Base-by-base conservation (phyloP, 805 yeast species). In the Candida wancherniae region DNA sequence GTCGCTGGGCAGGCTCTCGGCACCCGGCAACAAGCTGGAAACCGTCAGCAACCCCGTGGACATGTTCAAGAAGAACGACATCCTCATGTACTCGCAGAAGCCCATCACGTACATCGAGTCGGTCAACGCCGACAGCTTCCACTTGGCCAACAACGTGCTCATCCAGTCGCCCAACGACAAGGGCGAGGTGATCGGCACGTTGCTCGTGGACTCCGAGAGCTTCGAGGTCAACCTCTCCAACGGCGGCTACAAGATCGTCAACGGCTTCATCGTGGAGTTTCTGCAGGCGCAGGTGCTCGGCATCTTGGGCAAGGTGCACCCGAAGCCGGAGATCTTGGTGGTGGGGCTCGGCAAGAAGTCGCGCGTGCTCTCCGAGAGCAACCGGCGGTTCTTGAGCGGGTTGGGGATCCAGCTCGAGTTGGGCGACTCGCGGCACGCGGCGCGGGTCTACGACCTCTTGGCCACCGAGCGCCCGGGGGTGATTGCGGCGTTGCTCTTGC, bases 401-500 rank as follows among this genome's bases (percentile, higher is more conserved):
- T 55, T 80, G 36, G 94, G 94, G 0, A 73, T 83, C n/a, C 80
- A 77, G 47, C 50, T 77, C 12, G 92, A 84, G 45, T 61, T 79
- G 3, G 71, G 84, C 17, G 82, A 77, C 48, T 80, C 68, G 8
- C 47, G 64, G 40, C 73, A 73, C 42, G 83, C 85, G 1, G 88
- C 83, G 9, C 70, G 73, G 40, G 77, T 73, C 39, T 85, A 73
- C 57, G 90, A 84, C 47, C 56, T 84, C 24, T 57, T 84, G 36
- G 87, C 90, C 1, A 82, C 90, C 0, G 94, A 85, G 50, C 64
- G 94, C 43, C 85, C 88, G 0, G 61, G 67, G 15, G 78, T 76
- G 19, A 76, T 84, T n/a, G 87, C 77, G 1, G 92, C 84, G 0
- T 57, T 84, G 19, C 59, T 84, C 28, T 59, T 85, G 24, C 85